A percentile compares a stretch with the other conserved stretches of the same genome.
These are phyloP conservation scores for Candolleomyces aberdarensis DNA, from an alignment of 768 basidiomycete species.

Conservation along the genomic window DNA sequence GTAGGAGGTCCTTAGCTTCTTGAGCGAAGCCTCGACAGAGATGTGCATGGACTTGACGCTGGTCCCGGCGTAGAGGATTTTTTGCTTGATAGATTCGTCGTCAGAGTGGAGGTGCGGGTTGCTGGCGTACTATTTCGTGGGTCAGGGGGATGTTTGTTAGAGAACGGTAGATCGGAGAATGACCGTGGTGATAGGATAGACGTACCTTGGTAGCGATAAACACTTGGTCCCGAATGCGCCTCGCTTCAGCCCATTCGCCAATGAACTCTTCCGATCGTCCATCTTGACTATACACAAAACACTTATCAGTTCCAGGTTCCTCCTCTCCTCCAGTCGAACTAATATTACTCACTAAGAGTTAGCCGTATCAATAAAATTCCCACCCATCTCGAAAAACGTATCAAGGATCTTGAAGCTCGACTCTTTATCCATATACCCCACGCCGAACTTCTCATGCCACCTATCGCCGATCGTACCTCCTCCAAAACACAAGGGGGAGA, in stretches of 20 bases:
- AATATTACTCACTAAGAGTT: conserved; percentile 35
- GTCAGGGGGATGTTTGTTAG: background rate
- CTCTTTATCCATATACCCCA: conserved; percentile 34
- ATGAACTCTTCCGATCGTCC: conserved; percentile 53
- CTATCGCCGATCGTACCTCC: conserved; percentile 36
- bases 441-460: conserved; percentile 25
- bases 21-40: conserved; percentile 40
- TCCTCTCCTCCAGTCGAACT: background rate
- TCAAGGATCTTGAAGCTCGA: conserved; percentile 44
- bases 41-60: conserved; percentile 40
- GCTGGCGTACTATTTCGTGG: conserved; percentile 26
- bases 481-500: conserved; percentile 38
- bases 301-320: background rate
- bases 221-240: conserved; percentile 45
- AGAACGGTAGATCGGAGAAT: too few species aligned
- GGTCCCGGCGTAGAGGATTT: conserved; percentile 47
- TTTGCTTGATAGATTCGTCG: conserved; percentile 20
- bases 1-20: conserved; percentile 43
- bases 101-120: conserved; percentile 22
- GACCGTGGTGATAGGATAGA: background rate
- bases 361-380: conserved; percentile 50
- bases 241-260: conserved; percentile 50
- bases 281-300: conserved; percentile 36
- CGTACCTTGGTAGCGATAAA: conserved; percentile 42
- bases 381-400: conserved; percentile 38